Percentiles rank a stretch among this genome's conserved stretches.
phyloP scores from a whole-genome alignment of 257 asterid species.

The Petrea volubilis region DNA sequence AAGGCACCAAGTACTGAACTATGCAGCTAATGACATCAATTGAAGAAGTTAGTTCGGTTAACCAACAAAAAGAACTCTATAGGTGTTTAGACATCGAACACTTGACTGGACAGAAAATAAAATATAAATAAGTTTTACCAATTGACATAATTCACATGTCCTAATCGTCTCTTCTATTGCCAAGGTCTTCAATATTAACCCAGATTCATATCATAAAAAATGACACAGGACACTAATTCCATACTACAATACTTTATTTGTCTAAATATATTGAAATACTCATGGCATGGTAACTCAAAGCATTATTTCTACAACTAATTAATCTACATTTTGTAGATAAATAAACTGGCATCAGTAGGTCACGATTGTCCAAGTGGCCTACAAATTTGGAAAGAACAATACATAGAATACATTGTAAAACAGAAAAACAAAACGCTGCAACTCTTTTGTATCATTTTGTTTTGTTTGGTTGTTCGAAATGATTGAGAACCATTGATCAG shows the following conservation, averaged over 20 bases:
- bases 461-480: not conserved
- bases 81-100: not conserved
- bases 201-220: too few species aligned
- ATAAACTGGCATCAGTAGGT: too few species aligned
- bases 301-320: not conserved
- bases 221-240: not conserved
- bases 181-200: too few species aligned
- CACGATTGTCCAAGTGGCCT: not conserved
- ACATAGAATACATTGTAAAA: not conserved
- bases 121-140: too few species aligned
- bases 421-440: not conserved
- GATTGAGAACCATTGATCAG: not conserved
- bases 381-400: not conserved
- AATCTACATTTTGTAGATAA: not conserved
- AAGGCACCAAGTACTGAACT: not conserved
- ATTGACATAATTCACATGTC: too few species aligned
- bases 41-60: too few species aligned
- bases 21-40: not conserved
- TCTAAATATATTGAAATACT: not conserved
- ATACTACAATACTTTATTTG: not conserved
- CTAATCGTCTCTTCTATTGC: too few species aligned
- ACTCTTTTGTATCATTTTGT: too few species aligned
- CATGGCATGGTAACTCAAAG: not conserved
- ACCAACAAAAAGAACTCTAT: too few species aligned
- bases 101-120: constrained; percentile 1